Percentiles rank a stretch among this genome's conserved stretches.
Evolutionary conservation across 2,329 filamentous ascomycete genomes (phyloP).

Genomic region (Fusarium nygamai): DNA sequence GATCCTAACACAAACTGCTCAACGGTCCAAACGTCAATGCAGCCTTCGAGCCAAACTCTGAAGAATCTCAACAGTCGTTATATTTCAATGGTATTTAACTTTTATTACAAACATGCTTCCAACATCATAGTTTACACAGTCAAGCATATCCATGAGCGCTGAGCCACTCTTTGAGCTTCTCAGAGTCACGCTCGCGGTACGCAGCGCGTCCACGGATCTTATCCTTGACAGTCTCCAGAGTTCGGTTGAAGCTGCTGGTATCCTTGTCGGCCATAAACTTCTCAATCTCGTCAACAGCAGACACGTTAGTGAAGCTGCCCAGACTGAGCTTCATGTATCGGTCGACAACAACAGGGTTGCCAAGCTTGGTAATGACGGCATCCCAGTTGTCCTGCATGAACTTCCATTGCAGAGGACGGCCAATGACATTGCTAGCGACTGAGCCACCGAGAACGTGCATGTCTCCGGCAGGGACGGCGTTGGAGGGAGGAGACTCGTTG

Average conservation of each 20-base stretch:
- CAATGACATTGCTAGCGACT: conserved; percentile 77
- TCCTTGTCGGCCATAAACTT: conserved; percentile 89
- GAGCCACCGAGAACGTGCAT: conserved; percentile 83
- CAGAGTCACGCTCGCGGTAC: conserved; percentile 82
- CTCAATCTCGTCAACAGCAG: conserved; percentile 78
- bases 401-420: conserved; percentile 81
- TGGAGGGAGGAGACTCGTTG: conserved; percentile 65
- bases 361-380: conserved; percentile 75
- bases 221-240: conserved; percentile 85
- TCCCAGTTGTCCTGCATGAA: conserved; percentile 89
- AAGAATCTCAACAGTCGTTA: neutral
- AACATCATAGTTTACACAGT: conserved; percentile 44
- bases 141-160: conserved; percentile 57
- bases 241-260: conserved; percentile 85
- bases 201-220: conserved; percentile 84
- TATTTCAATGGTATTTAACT: conserved; percentile 5
- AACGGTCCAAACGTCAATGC: neutral
- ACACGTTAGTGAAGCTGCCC: conserved; percentile 78
- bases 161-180: conserved; percentile 82
- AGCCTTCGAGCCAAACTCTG: neutral
- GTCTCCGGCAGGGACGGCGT: conserved; percentile 84
- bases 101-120: conserved; percentile 8
- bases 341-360: conserved; percentile 88
- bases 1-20: neutral
- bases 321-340: conserved; percentile 84